Conservation (phyloP, 805 yeast genomes). For the Suhomyces prunicola region DNA sequence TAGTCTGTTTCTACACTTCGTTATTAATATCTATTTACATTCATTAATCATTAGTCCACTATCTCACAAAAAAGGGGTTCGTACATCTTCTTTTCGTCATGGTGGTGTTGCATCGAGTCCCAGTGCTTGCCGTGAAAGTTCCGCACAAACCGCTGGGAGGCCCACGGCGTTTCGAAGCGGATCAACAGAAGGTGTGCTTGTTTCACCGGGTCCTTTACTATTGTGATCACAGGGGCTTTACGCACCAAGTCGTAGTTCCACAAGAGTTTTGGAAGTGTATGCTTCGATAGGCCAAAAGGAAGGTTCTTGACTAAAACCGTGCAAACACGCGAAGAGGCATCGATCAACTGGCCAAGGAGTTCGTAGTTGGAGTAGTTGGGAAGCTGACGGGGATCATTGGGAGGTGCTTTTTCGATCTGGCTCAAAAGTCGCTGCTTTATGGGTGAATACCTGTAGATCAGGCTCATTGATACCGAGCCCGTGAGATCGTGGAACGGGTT, state of each 20-base stretch:
- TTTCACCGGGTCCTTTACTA: conserved; percentile 23
- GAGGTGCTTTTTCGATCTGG: neutral
- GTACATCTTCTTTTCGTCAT: conserved; percentile 28
- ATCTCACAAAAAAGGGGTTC: conserved; percentile 39
- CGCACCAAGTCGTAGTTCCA: conserved; percentile 50
- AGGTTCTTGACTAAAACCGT: conserved; percentile 44
- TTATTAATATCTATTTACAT: neutral
- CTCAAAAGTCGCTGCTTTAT: neutral
- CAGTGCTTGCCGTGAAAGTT: conserved; percentile 51
- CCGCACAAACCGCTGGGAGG: conserved; percentile 51
- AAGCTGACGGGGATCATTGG: neutral
- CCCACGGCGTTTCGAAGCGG: conserved; percentile 41
- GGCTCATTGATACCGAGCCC: conserved; percentile 1
- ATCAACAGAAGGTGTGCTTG: conserved; percentile 32
- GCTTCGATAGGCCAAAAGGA: conserved; percentile 42
- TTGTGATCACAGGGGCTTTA: conserved; percentile 15
- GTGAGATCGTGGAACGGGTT: conserved; percentile 1
- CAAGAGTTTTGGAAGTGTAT: conserved; percentile 35
- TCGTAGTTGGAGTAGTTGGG: conserved; percentile 13
- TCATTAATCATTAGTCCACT: conserved; percentile 12
- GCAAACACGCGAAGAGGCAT: conserved; percentile 16
- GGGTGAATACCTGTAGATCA: conserved; percentile 5
- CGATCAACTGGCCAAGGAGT: conserved; percentile 15
- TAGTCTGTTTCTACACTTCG: too few species aligned
- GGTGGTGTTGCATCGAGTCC: conserved; percentile 22